Base-by-base conservation (phyloP, 2,329 filamentous ascomycete genomes). In the Arthrobotrys conoides region DNA sequence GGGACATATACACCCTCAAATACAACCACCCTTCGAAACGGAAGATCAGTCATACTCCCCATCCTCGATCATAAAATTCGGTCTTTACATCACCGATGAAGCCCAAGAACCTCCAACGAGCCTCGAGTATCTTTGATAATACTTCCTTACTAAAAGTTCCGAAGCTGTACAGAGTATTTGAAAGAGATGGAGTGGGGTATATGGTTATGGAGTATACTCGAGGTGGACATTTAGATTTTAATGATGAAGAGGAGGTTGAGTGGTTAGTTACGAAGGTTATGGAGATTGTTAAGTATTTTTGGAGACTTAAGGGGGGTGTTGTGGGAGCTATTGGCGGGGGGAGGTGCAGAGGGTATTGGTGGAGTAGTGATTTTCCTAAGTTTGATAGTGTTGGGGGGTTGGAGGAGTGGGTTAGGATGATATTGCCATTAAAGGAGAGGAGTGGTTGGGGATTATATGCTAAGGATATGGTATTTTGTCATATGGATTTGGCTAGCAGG, bases 401-500 rank as follows among this genome's bases (percentile, higher is more conserved):
- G 33, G 33, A 12, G 9, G 33, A 30, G 27, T 30, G 27, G 27
- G 3, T 30, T 30, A 3, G 3, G 27, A 6, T 3, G 27, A 30
- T 3, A 30, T 30, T 30, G 6, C 27, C 27, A 30, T 30, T 3
- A 30, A 30, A 36, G 1, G 33, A 30, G 27, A 30, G 8, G 8
- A 8, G 27, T 3, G 8, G 27, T 30, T 3, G 8, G 8, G 27
- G 27, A 30, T 3, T 30, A 8, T 4, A 30, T 3, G 27, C 3
- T 22, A n/a, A 14, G n/a, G 51, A 51, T 2, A 36, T 70, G 44
- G 51, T 71, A 10, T 41, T 71, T 9, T 64, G 55, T 33, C 67
- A 64, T 53, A 14, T 63, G 12, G 44, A 71, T 30, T 10, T 64
- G 6, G 44, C 46, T 8, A 20, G 41, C 9, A 53, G 55, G 30